phyloP scores from a whole-genome alignment of 2,329 filamentous ascomycete genomes.

The Paracorniculantispora psalliotae region DNA sequence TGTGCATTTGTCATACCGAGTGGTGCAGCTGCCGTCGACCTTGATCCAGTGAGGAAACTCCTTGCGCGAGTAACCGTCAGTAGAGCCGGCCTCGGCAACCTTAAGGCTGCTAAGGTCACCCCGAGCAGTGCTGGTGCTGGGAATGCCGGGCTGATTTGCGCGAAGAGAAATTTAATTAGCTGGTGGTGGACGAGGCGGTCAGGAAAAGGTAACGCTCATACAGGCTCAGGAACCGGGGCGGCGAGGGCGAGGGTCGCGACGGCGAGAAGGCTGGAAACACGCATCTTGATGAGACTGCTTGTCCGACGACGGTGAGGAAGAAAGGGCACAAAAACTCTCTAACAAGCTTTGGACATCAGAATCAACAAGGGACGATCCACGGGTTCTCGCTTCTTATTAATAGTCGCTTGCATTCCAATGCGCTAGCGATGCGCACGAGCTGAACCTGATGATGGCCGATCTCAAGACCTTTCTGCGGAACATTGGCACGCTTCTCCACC shows the following conservation, averaged over 20 bases:
- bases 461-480: background rate
- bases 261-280: slow-evolving; percentile 15
- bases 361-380: background rate
- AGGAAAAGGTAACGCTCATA: slow-evolving; percentile 10
- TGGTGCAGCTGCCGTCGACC: slow-evolving; percentile 63
- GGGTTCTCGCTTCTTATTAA: slow-evolving; percentile 1
- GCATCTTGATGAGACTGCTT: slow-evolving; percentile 6
- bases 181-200: background rate
- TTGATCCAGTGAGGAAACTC: slow-evolving; percentile 70
- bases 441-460: background rate
- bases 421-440: background rate
- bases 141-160: slow-evolving; percentile 52
- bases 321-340: background rate
- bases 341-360: no score
- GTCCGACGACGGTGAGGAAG: background rate
- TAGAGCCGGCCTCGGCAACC: slow-evolving; percentile 50
- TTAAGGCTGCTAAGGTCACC: slow-evolving; percentile 54
- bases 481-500: background rate
- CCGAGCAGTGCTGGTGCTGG: slow-evolving; percentile 51
- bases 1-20: slow-evolving; percentile 39
- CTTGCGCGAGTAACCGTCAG: slow-evolving; percentile 57
- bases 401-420: background rate
- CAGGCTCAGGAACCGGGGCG: slow-evolving; percentile 24
- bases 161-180: background rate
- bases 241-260: slow-evolving; percentile 20